phyloP scores from a whole-genome alignment of 805 yeast species.

The Pichia ethanolica region DNA sequence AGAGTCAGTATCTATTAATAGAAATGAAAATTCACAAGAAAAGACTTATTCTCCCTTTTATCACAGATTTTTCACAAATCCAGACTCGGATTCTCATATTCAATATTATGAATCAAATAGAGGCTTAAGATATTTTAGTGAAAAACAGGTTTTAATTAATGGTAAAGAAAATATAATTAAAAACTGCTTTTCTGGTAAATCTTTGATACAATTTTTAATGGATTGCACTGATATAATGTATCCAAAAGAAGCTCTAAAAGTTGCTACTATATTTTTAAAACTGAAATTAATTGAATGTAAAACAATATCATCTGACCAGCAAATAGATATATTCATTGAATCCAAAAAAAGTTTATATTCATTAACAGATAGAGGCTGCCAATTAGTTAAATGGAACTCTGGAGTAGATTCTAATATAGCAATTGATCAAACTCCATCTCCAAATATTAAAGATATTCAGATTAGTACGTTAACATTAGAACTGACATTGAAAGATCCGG shows the following conservation, averaged over 20 bases:
- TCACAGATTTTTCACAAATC: constrained; percentile 77
- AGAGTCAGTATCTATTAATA: neutral
- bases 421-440: neutral
- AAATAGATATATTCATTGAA: constrained; percentile 1
- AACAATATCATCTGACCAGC: neutral
- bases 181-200: constrained; percentile 65
- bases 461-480: constrained; percentile 18
- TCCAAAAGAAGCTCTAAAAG: constrained; percentile 42
- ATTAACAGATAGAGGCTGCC: constrained; percentile 17
- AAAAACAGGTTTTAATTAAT: constrained; percentile 22
- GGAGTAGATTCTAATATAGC: too few relatives aligned
- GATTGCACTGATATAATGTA: constrained; percentile 76
- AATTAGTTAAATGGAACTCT: constrained; percentile 19
- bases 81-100: constrained; percentile 73
- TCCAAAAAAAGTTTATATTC: constrained; percentile 18
- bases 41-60: constrained; percentile 49
- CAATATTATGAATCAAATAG: constrained; percentile 66
- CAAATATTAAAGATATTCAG: neutral
- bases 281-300: constrained; percentile 36
- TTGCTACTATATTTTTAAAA: constrained; percentile 44
- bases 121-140: constrained; percentile 57
- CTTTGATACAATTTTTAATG: constrained; percentile 78
- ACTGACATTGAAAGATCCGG: constrained; percentile 63
- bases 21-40: neutral
- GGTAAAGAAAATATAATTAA: constrained; percentile 27